Conservation (phyloP, 2,329 filamentous ascomycete species). For the Elsinoe fawcettii region DNA sequence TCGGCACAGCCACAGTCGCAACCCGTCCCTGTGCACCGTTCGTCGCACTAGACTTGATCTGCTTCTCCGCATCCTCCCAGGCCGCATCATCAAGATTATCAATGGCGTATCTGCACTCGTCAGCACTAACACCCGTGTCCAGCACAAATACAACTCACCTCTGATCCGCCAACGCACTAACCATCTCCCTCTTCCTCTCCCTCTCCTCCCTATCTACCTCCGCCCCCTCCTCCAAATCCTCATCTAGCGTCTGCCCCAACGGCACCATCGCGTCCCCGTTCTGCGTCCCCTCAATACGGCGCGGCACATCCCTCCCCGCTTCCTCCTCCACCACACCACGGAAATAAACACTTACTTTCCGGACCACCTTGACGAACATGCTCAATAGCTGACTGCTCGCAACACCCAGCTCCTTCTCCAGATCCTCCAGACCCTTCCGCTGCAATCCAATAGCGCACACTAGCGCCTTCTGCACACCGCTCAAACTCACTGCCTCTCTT, state of each 20-base stretch:
- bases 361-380: constrained; percentile 94
- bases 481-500: constrained; percentile 54
- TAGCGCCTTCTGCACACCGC: constrained; percentile 76
- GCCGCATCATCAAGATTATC: constrained; percentile 40
- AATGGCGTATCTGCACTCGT: constrained; percentile 34
- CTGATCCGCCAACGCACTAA: constrained; percentile 83
- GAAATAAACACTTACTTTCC: constrained; percentile 78
- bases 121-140: neutral
- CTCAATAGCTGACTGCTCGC: constrained; percentile 74
- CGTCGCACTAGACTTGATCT: constrained; percentile 45
- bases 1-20: constrained; percentile 62
- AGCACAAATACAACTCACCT: constrained; percentile 50
- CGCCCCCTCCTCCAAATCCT: constrained; percentile 77
- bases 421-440: constrained; percentile 72
- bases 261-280: constrained; percentile 61
- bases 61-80: constrained; percentile 64
- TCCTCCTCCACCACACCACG: constrained; percentile 65
- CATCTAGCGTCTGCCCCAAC: constrained; percentile 62
- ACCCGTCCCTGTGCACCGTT: constrained; percentile 39
- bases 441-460: constrained; percentile 87
- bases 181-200: constrained; percentile 77
- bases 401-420: constrained; percentile 71
- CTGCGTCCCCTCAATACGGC: constrained; percentile 44
- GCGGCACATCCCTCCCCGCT: constrained; percentile 41
- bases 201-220: constrained; percentile 65